Evolutionary conservation across 2,329 filamentous ascomycete genomes (phyloP), one percentile per base, ranked within the genome.

Genomic region (Neofusicoccum sp.): DNA sequence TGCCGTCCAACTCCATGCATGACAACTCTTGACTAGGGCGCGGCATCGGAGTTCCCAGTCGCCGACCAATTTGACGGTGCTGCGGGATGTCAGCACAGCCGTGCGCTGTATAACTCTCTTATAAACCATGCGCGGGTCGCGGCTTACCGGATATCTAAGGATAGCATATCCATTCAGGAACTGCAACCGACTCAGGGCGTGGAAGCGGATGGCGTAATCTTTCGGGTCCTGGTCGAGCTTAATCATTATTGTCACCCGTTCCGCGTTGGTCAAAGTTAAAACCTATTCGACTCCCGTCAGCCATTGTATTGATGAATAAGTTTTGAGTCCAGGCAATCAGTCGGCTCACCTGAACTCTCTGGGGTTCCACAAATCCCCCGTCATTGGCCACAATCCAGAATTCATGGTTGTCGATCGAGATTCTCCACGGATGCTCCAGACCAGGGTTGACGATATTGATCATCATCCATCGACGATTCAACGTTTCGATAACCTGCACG

Each of bases 381-480:
- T 65, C 63, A 38, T 62, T 65, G 6, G 63, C 63, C 9, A 65
- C 61, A 20, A 65, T 62, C 63, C 63, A 65, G 60, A 65, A 61
- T 16, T 64, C 58, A 43, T 65, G 63, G 44, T 61, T 53, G 26
- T 65, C 63, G 26, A 65, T 65, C n/a, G 62, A 64, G 45, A 65
- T 61, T 30, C 63, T 45, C 57, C 53, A 65, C 3, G 61, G 62
- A 14, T 65, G 63, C 51, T 65, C 62, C 12, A 65, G 63, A 34
- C 62, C 62, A 16, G 62, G 51, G 28, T 63, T 63, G 4, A 62
- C 61, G 30, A 65, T 63, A 33, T 65, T 63, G n/a, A 65, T 38
- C 45, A 65, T 30, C 43, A 65, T 62, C 63, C 62, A 65, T 8
- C 62, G 58, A 7, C 62, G 60, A 40, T 61, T 62, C 6, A 54